These are phyloP conservation scores for Raffaelea ambrosiae DNA, from an alignment of 2,329 filamentous ascomycete species.

Conservation along the genomic window DNA sequence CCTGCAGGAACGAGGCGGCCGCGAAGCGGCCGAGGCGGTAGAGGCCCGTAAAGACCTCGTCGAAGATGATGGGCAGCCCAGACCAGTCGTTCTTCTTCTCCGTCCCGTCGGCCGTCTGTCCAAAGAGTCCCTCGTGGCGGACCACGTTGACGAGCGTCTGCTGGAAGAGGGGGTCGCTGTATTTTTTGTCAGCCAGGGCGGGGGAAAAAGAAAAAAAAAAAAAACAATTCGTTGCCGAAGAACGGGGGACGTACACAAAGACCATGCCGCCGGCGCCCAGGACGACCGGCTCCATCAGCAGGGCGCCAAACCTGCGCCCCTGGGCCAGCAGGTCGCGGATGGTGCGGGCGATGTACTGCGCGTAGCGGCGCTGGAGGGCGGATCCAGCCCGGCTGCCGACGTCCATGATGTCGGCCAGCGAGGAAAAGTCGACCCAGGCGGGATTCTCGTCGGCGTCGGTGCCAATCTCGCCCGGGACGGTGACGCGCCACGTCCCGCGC, in stretches of 20 bases:
- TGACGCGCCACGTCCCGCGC: constrained; percentile 57
- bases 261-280: constrained; percentile 80
- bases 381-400: constrained; percentile 28
- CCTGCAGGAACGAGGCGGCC: constrained; percentile 59
- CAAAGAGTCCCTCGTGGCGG: background rate
- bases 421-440: background rate
- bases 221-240: too few species aligned
- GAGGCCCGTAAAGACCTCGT: constrained; percentile 82
- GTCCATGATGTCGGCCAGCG: background rate
- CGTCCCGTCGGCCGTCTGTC: constrained; percentile 54
- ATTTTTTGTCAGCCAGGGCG: background rate
- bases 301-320: constrained; percentile 62
- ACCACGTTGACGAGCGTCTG: constrained; percentile 45
- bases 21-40: constrained; percentile 71
- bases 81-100: constrained; percentile 43
- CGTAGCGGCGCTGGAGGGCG: constrained; percentile 43
- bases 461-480: background rate
- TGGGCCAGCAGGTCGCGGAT: constrained; percentile 43
- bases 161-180: constrained; percentile 68
- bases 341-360: constrained; percentile 45
- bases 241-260: constrained; percentile 44
- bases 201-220: background rate
- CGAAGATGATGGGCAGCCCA: constrained; percentile 71
- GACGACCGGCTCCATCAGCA: constrained; percentile 74
- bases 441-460: background rate